Base-by-base conservation (phyloP, 129 eudicot genomes). In the Saposhnikovia divaricata region DNA sequence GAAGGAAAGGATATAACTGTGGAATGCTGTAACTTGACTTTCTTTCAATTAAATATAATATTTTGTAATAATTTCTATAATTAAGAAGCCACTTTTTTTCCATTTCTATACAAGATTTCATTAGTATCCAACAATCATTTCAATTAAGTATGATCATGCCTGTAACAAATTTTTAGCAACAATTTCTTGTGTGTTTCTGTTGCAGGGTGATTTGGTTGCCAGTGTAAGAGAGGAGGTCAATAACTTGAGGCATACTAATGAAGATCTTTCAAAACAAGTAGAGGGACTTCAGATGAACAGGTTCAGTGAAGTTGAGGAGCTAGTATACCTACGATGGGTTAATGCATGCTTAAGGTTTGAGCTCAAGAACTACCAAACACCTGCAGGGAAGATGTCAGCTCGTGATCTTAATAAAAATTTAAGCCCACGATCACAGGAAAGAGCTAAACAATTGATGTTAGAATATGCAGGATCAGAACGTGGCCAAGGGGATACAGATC, bases 271-370 rank as follows among this genome's bases (percentile, higher is more conserved):
- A 59, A 96, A 92, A 80, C 99, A 96, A 86, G 99, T 96, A 45
- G 99, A 96, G 75, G 99, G 98, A 45, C 99, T 96, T 76, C 99
- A 96, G 70, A 89, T 92, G 97, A 96, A 92, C 87, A 85, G 99
- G 69, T 96, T 96, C 81, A 92, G 98, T 83, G 99, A 96, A 89
- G 99, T 96, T 9, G 99, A 96, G 79, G 99, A 96, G 88, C 87
- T 96, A 31, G 99, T 96, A 4, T 96, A 96, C 84, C 98, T 96
- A 50, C 98, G 99, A 72, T 96, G 99, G 99, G 99, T 92, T 61
- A 96, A 96, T 42, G 99, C 99, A 6, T 96, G 99, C 74, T 83
- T 96, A 48, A 86, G 99, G 53, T 92, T 78, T 44, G 98, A 96
- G 88, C 97, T 96, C 47, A 85, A 93, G 16, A 89, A 92, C 88